Percentiles rank a stretch among this genome's conserved stretches.
These are phyloP conservation scores for Beauveria sp. DNA, from an alignment of 2,329 filamentous ascomycete genomes.

Conservation along the genomic window DNA sequence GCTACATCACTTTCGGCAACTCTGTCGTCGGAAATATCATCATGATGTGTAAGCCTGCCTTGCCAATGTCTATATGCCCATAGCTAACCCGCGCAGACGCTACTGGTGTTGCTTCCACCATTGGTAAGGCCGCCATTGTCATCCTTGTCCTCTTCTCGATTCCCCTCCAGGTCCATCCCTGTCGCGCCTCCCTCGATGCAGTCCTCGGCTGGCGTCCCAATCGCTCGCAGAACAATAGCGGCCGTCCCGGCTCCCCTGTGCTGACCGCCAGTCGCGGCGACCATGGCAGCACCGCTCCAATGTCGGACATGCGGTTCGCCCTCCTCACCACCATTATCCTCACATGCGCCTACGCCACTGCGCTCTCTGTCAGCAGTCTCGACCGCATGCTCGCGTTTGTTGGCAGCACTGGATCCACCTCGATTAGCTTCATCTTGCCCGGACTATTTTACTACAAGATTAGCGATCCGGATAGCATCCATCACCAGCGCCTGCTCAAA, in stretches of 20 bases:
- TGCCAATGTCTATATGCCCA: no score
- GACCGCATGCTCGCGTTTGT: conserved; percentile 93
- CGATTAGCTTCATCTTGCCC: conserved; percentile 93
- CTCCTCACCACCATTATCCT: conserved; percentile 82
- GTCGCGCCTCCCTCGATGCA: conserved; percentile 88
- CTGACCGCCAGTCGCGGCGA: conserved; percentile 38
- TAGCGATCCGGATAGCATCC: conserved; percentile 75
- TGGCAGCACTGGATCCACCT: conserved; percentile 86
- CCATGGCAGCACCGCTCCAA: conserved; percentile 50
- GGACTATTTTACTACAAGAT: conserved; percentile 99
- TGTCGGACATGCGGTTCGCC: conserved; percentile 85
- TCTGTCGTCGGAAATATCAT: conserved; percentile 88
- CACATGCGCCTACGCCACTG: conserved; percentile 74
- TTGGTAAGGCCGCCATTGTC: conserved; percentile 92
- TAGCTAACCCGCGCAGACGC: conserved; percentile 26
- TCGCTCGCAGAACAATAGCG: conserved; percentile 28
- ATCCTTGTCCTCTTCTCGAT: conserved; percentile 95
- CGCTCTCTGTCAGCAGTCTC: conserved; percentile 83
- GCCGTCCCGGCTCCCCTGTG: conserved; percentile 35
- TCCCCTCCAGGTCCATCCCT: conserved; percentile 90
- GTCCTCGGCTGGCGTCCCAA: conserved; percentile 86
- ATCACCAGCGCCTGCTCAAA: conserved; percentile 82
- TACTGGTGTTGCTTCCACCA: conserved; percentile 64
- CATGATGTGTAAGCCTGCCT: conserved; percentile 63
- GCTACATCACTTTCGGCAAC: conserved; percentile 92